phyloP scores from a whole-genome alignment of 2,329 filamentous ascomycete genomes.

The Aspergillus proliferans region DNA sequence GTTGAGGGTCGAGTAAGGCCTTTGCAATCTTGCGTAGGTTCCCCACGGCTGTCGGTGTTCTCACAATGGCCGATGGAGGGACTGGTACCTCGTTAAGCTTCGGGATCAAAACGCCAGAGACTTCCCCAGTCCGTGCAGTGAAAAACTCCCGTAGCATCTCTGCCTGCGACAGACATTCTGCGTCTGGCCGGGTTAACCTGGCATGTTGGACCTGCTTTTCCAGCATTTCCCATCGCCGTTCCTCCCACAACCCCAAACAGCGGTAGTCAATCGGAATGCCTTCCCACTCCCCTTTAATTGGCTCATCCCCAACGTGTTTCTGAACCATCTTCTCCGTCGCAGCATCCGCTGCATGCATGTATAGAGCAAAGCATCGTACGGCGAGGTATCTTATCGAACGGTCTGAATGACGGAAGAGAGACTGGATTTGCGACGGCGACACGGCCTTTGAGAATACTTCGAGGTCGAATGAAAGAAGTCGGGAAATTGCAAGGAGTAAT shows the following conservation, averaged over 20 bases:
- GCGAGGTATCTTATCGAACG: constrained; percentile 69
- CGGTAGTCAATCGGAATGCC: constrained; percentile 69
- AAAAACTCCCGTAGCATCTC: constrained; percentile 34
- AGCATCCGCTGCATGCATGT: constrained; percentile 72
- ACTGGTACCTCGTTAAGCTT: constrained; percentile 44
- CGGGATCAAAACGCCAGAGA: constrained; percentile 63
- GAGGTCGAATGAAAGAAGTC: constrained; percentile 71
- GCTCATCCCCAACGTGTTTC: constrained; percentile 58
- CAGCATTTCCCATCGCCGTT: constrained; percentile 47
- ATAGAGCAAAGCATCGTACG: constrained; percentile 71
- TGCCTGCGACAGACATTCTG: constrained; percentile 18
- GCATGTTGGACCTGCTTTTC: constrained; percentile 19
- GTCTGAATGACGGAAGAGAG: constrained; percentile 56
- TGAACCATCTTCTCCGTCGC: constrained; percentile 67
- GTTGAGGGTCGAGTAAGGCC: constrained; percentile 60
- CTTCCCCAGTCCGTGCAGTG: constrained; percentile 57
- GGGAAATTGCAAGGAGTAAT: constrained; percentile 64
- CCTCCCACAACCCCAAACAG: constrained; percentile 62
- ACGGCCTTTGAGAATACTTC: constrained; percentile 60
- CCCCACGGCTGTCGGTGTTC: constrained; percentile 63
- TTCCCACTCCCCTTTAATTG: constrained; percentile 68
- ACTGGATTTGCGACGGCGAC: constrained; percentile 61
- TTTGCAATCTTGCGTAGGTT: constrained; percentile 67
- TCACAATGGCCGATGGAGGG: constrained; percentile 52
- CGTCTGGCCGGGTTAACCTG: constrained; percentile 17